Base-by-base conservation (phyloP, 345 rosid genomes). In the Linum trigynum region DNA sequence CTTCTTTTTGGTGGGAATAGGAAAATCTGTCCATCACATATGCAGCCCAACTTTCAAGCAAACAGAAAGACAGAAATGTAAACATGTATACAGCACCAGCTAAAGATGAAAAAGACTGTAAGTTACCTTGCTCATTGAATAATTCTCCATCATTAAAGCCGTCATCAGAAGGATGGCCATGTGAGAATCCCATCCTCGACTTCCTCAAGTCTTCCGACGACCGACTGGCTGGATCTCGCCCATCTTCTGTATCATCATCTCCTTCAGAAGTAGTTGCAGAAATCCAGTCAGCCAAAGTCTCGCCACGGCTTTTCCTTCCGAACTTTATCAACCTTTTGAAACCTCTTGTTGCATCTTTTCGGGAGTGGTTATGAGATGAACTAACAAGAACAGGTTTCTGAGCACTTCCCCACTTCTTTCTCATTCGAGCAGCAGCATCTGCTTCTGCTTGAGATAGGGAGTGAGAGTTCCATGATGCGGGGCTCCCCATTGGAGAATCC, bases 251-350 rank as follows among this genome's bases (percentile, higher is more conserved):
- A 67, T 95, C 99, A 72, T 89, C 99, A 80, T 95, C 99, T 62
- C 99, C 99, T 80, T 95, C 99, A 64, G 97, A 91, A 56, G 97
- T 91, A 4, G 97, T 91, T 39, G 87, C 96, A 66, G 99, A 95
- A 68, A 95, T 84, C 99, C 99, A 91, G 68, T 95, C 98, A 69
- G 73, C 85, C 71, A 86, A 72, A 74, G 70, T 78, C 64, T 91
- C 99, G 32, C 95, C 96, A 59, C 94, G 91, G 71, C 73, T 83
- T 75, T 84, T 95, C 78, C 96, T 84, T 70, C 96, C 99, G 68
- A 95, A 91, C 71, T 95, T 91, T 71, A 95, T 70, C 61, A 95
- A 82, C 80, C 96, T 76, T 77, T 95, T 95, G 74, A 95, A 82
- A 65, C 97, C 96, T 81, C 86, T 89, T 12, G 97, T 82, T 74